Percentiles rank a stretch among this genome's conserved stretches.
These are phyloP conservation scores for Dryas integrifolia DNA, from an alignment of 331 rosid genomes.

Conservation along the genomic window DNA sequence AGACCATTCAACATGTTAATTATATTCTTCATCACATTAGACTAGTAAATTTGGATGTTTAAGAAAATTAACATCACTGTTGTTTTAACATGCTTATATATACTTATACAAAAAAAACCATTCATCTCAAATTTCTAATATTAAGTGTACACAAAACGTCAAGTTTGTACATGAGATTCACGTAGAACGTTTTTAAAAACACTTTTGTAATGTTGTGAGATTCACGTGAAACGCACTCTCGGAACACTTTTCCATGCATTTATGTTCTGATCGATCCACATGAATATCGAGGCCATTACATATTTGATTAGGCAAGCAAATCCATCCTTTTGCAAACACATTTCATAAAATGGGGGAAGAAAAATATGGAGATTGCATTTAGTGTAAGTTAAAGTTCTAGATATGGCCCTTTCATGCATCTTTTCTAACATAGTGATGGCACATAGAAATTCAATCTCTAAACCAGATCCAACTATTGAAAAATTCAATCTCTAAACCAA, in stretches of 20 bases:
- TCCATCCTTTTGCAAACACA: background rate
- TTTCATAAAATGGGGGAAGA: constrained; percentile 1
- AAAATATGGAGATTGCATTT: background rate
- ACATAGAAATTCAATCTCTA: background rate
- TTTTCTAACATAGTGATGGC: background rate
- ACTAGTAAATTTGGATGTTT: background rate
- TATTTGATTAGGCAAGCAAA: background rate
- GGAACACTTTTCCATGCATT: background rate
- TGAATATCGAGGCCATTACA: background rate
- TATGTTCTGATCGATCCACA: background rate
- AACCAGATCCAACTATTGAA: no score
- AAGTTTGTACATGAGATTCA: background rate
- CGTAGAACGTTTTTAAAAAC: background rate
- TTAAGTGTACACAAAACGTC: background rate
- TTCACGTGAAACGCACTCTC: background rate
- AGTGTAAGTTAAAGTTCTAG: background rate
- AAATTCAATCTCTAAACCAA: background rate
- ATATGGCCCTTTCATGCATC: constrained; percentile 9
- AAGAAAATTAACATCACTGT: background rate
- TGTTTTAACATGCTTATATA: background rate
- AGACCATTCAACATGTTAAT: background rate
- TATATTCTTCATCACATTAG: background rate
- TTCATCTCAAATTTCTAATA: background rate
- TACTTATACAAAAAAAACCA: background rate
- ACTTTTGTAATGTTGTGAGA: background rate